These are phyloP conservation scores for Mucor mucedo DNA, from an alignment of 371 early-diverging fungal species.

Conservation along the genomic window DNA sequence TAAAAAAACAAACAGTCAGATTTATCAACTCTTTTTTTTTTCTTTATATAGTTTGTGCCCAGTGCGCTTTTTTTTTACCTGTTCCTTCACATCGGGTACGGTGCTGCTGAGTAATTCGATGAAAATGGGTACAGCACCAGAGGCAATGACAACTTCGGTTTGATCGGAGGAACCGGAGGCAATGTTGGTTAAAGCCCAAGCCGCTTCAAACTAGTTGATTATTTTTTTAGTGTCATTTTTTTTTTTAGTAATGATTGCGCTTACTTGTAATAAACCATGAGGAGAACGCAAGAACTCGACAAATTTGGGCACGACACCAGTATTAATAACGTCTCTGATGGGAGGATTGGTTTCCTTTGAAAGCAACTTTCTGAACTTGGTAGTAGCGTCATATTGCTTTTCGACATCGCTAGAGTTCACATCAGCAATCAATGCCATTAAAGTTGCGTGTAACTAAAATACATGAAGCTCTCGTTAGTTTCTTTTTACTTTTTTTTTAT, in stretches of 20 bases:
- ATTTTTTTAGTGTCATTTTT: background rate
- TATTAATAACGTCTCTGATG: constrained; percentile 95
- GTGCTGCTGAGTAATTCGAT: constrained; percentile 88
- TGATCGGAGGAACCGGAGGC: constrained; percentile 98
- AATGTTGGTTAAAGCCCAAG: constrained; percentile 99
- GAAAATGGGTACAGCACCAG: constrained; percentile 94
- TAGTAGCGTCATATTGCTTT: constrained; percentile 85
- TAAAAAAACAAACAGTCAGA: background rate
- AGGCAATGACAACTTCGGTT: constrained; percentile 94
- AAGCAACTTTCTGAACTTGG: constrained; percentile 95
- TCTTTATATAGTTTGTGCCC: too few relatives aligned
- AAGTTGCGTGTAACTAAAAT: constrained; percentile 23
- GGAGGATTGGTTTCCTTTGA: constrained; percentile 99
- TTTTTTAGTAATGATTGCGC: background rate
- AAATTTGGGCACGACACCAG: constrained; percentile 95
- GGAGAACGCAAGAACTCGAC: constrained; percentile 90
- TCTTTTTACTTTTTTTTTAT: constrained; percentile 11
- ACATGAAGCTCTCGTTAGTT: constrained; percentile 2
- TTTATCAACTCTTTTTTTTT: background rate
- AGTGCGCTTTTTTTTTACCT: constrained; percentile 55
- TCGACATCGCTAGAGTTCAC: constrained; percentile 83
- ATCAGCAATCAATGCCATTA: constrained; percentile 67
- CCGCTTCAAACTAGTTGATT: constrained; percentile 92
- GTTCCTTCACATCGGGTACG: constrained; percentile 95
- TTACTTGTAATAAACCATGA: constrained; percentile 88